Evolutionary conservation across 306 rosid species (phyloP), one percentile per base, ranked within the genome.

Genomic region (Fragaria nilgerrensis): DNA sequence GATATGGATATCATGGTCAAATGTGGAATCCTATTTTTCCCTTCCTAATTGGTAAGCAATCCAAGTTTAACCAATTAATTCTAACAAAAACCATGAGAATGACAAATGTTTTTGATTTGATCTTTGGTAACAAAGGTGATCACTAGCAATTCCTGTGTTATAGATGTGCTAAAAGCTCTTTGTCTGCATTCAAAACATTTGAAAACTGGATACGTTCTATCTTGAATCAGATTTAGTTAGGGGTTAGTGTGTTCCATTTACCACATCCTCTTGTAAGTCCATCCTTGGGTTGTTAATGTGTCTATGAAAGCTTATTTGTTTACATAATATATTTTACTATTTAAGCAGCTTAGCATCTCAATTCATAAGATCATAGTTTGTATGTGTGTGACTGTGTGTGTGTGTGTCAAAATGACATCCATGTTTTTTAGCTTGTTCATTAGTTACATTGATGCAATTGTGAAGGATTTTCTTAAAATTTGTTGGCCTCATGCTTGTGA

Each of bases 1-100:
- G 61, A 41, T 73, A 67, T 68, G 61, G 20, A 36, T 25, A 70
- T 73, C 62, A 44, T 25, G 39, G 44, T 39, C 77, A 52, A 36
- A 44, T 5, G 16, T 45, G 32, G 47, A n/a, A 0, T 44, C 27
- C 5, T 39, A 10, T 67, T 16, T 43, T 39, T 68, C 14, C 1
- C 8, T n/a, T 44, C 37, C 25, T 23, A 44, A 43, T 43, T 43
- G 37, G 45, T 73, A 13, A n/a, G 39, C 76, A 53, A 53, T 37
- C 34, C 65, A 73, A 36, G 58, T 34, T 47, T 2, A 34, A 52
- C 19, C 64, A 50, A 20, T 23, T 27, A 34, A 70, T 47, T 48
- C 44, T 48, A 4, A 2, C 17, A 13, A 13, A 47, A 15, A 75
- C 63, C 50, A 36, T 59, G 59, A 22, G 44, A 69, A 12, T 39